Evolutionary conservation across 331 rosid species (phyloP), one percentile per base, ranked within the genome.

Genomic region (Malus hybrid): DNA sequence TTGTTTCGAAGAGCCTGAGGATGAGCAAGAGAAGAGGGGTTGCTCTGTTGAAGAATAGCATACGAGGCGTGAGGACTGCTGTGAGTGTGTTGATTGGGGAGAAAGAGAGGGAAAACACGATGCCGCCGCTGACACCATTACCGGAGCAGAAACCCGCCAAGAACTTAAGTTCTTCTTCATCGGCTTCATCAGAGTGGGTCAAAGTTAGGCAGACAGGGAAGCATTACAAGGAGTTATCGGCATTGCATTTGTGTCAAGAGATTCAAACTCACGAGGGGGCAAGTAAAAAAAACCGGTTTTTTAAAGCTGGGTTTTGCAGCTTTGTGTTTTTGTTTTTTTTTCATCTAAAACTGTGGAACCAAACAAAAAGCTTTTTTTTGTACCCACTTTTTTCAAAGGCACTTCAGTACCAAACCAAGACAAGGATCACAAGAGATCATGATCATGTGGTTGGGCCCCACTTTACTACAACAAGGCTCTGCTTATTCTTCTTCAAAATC

Each of bases 221-320:
- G 75, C 80, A 94, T 10, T 75, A 72, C 9, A 94, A 92, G 67
- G 99, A 94, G 70, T 83, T 92, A 0, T 90, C 97, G 1, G 97
- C 99, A 30, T 42, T 94, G 75, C 97, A 90, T 66, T 50, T 90
- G 81, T 88, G 97, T 63, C 97, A 92, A 48, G 97, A 92, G 66
- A 85, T 94, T 79, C 86, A 85, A 56, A 96, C 96, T 16, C 99
- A 94, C 32, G 90, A 92, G 32, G 99, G 99, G 3, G 90, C 96
- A 16, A 84, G 24, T 1, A 24, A 24, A 24, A 24, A 24, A 24
- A 24, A 24, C 24, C 24, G 24, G 24, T 24, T 24, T 24, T 24
- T 24, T 1, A 24, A 24, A 24, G 24, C 1, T 24, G 24, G 24
- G 24, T 24, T 24, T 24, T 24, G 24, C 24, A 24, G 24, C 24